These are phyloP conservation scores for Fomitopsis betulina DNA, from an alignment of 1,284 basidiomycete genomes.

Conservation along the genomic window DNA sequence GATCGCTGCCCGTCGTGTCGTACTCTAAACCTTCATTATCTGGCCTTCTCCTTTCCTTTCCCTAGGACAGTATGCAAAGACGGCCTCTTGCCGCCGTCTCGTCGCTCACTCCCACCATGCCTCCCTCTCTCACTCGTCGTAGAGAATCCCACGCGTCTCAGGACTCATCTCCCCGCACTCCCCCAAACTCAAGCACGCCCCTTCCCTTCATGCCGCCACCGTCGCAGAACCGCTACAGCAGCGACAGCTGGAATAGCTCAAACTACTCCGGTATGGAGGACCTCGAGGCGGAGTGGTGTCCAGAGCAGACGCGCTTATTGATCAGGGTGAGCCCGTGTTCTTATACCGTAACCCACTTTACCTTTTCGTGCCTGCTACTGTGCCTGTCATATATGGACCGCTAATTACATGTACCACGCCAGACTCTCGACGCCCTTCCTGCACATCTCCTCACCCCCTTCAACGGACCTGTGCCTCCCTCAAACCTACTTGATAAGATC, in stretches of 20 bases:
- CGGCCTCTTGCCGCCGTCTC: slow-evolving; percentile 27
- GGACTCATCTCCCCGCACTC: slow-evolving; percentile 31
- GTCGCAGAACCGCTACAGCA: slow-evolving; percentile 60
- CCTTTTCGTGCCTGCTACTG: background rate
- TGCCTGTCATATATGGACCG: background rate
- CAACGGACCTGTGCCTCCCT: slow-evolving; percentile 73
- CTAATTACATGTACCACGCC: slow-evolving; percentile 4
- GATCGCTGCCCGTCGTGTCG: slow-evolving; percentile 24
- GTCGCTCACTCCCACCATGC: slow-evolving; percentile 33
- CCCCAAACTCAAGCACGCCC: slow-evolving; percentile 32
- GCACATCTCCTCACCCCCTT: slow-evolving; percentile 77
- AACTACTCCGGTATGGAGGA: slow-evolving; percentile 57
- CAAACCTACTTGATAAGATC: slow-evolving; percentile 79
- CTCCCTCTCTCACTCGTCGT: slow-evolving; percentile 29
- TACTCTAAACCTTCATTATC: slow-evolving; percentile 25
- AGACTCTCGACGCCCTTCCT: slow-evolving; percentile 82
- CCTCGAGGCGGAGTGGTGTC: slow-evolving; percentile 65
- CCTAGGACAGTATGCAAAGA: slow-evolving; percentile 29
- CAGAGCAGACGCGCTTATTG: slow-evolving; percentile 63
- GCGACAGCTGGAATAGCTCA: slow-evolving; percentile 80
- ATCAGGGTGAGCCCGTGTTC: slow-evolving; percentile 46
- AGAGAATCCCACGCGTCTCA: slow-evolving; percentile 28
- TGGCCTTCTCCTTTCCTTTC: slow-evolving; percentile 26
- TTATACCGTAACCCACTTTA: slow-evolving; percentile 7
- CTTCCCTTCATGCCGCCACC: slow-evolving; percentile 34